Evolutionary conservation across 2,329 filamentous ascomycete genomes (phyloP).

Genomic region (Fusarium tricinctum): DNA sequence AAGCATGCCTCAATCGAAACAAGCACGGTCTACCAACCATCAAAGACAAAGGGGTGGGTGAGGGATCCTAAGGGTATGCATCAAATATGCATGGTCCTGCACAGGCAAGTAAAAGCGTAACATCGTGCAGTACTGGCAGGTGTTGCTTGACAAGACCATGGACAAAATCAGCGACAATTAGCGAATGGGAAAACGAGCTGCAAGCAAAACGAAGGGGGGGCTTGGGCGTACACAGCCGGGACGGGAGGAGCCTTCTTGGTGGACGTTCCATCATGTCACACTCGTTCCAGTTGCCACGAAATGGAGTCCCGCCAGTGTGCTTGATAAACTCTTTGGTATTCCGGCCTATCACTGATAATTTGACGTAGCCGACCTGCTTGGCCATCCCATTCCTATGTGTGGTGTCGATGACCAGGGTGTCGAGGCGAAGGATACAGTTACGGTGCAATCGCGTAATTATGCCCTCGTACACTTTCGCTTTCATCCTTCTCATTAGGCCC

Average conservation of each 20-base stretch:
- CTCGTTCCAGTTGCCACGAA: constrained; percentile 31
- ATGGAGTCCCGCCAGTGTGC: constrained; percentile 22
- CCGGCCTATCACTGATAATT: constrained; percentile 25
- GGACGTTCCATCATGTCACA: constrained; percentile 40
- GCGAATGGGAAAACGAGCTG: constrained; percentile 27
- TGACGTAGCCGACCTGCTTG: constrained; percentile 28
- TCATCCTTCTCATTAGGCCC: background rate
- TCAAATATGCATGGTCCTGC: constrained; percentile 32
- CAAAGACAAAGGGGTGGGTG: constrained; percentile 19
- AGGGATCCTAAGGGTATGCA: constrained; percentile 20
- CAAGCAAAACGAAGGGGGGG: constrained; percentile 23
- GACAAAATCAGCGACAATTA: constrained; percentile 15
- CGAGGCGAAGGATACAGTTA: constrained; percentile 8
- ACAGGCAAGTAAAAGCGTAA: constrained; percentile 40
- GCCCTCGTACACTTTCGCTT: constrained; percentile 13
- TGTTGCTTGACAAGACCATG: constrained; percentile 30
- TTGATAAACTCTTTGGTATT: constrained; percentile 19
- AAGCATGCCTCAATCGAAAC: constrained; percentile 21
- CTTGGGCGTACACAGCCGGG: constrained; percentile 49
- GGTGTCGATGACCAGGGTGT: constrained; percentile 5
- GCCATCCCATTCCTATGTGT: constrained; percentile 21
- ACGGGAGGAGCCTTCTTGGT: constrained; percentile 55
- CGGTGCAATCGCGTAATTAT: constrained; percentile 8
- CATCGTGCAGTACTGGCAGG: constrained; percentile 39
- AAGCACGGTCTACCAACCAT: constrained; percentile 20